phyloP scores from a whole-genome alignment of 1,284 basidiomycete species.

The Cystobasidiaceae sp. region DNA sequence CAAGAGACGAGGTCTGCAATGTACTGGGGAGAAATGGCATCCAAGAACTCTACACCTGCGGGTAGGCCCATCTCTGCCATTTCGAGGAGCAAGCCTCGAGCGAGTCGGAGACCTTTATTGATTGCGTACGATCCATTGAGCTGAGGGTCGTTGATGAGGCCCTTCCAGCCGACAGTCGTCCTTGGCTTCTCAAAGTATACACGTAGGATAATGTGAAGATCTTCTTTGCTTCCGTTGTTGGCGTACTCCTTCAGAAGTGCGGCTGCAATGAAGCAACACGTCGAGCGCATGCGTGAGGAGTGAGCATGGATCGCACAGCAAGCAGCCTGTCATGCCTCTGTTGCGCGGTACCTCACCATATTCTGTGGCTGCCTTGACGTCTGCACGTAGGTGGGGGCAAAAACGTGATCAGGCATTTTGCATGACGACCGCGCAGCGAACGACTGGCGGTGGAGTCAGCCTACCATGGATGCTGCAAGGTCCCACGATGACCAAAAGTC shows the following conservation, averaged over 20 bases:
- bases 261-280: slow-evolving; percentile 43
- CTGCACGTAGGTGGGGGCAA: not conserved
- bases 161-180: slow-evolving; percentile 84
- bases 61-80: slow-evolving; percentile 52
- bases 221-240: slow-evolving; percentile 66
- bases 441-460: not conserved
- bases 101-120: slow-evolving; percentile 91
- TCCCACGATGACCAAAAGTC: slow-evolving; percentile 69
- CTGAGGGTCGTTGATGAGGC: slow-evolving; percentile 74
- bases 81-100: slow-evolving; percentile 79
- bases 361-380: slow-evolving; percentile 73
- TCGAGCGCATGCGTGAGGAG: not conserved
- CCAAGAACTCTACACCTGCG: slow-evolving; percentile 51
- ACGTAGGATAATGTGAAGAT: slow-evolving; percentile 74
- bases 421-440: not conserved
- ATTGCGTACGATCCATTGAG: slow-evolving; percentile 80
- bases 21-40: slow-evolving; percentile 85
- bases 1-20: slow-evolving; percentile 93
- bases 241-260: slow-evolving; percentile 73
- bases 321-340: not conserved
- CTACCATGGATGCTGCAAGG: slow-evolving; percentile 81
- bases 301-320: not conserved
- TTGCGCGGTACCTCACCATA: slow-evolving; percentile 53
- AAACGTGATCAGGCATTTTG: slow-evolving; percentile 12
- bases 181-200: slow-evolving; percentile 95